phyloP scores from a whole-genome alignment of 1,284 basidiomycete genomes.

The Baeospora myosura region DNA sequence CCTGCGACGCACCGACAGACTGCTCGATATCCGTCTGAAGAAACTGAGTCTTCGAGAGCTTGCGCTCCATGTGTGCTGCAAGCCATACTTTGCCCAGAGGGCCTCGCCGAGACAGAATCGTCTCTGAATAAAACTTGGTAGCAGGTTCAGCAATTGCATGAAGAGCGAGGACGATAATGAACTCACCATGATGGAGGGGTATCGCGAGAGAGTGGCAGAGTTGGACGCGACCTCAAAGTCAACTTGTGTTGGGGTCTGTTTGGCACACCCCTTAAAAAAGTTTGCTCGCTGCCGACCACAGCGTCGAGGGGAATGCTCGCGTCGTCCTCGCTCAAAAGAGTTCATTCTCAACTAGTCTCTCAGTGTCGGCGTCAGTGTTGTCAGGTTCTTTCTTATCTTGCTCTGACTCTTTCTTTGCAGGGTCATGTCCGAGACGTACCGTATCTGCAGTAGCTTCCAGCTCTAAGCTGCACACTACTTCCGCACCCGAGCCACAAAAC shows the following conservation, averaged over 20 bases:
- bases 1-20: constrained; percentile 60
- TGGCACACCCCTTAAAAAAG: constrained; percentile 10
- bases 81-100: constrained; percentile 97
- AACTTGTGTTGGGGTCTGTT: constrained; percentile 16
- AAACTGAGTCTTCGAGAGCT: constrained; percentile 92
- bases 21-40: constrained; percentile 91
- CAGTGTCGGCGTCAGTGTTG: too few species aligned
- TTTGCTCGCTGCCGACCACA: constrained; percentile 9
- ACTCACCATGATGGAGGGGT: constrained; percentile 27
- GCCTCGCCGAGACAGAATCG: constrained; percentile 87
- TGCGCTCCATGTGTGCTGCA: constrained; percentile 96
- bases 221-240: too few species aligned
- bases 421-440: background rate
- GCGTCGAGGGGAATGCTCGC: constrained; percentile 1
- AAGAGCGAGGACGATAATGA: constrained; percentile 2
- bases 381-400: too few species aligned
- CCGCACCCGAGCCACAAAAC: background rate
- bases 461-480: constrained; percentile 1
- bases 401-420: too few species aligned
- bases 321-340: background rate
- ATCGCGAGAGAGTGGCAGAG: constrained; percentile 6
- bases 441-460: background rate
- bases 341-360: too few species aligned
- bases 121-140: constrained; percentile 94
- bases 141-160: background rate